A percentile compares a stretch with the other conserved stretches of the same genome.
Evolutionary conservation across 2,329 filamentous ascomycete genomes (phyloP).

Genomic region (Orbilia ellipsospora): DNA sequence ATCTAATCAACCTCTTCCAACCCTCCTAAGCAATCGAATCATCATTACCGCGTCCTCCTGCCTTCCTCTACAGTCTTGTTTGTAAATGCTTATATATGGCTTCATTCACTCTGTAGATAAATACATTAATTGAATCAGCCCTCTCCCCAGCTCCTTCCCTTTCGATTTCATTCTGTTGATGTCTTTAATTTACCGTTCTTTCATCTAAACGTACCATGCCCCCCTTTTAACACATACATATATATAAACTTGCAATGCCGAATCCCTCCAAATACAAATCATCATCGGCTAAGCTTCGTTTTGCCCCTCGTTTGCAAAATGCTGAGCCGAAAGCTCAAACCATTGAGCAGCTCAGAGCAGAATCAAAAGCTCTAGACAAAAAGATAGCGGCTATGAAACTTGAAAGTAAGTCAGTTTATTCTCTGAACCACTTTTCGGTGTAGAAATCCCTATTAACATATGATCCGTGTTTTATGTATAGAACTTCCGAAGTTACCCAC

Average conservation of each 20-base stretch:
- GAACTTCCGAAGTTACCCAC: not conserved
- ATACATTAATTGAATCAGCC: conserved; percentile 4
- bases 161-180: not conserved
- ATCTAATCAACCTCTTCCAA: not conserved
- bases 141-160: not conserved
- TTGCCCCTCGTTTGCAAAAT: not conserved
- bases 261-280: not conserved
- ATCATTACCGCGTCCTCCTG: not conserved
- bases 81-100: not conserved
- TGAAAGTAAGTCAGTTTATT: not conserved
- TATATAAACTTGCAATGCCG: conserved; percentile 1
- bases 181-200: not conserved
- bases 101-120: conserved; percentile 6
- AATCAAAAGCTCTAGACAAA: conserved; percentile 15
- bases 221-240: not conserved
- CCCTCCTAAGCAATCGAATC: not conserved
- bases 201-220: not conserved
- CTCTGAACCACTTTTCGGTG: not conserved
- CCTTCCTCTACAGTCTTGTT: not conserved
- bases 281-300: not conserved
- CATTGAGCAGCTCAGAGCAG: conserved; percentile 3
- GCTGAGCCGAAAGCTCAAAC: not conserved
- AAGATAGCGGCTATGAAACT: conserved; percentile 8
- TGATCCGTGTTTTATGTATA: not conserved
- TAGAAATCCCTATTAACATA: not conserved